These are phyloP conservation scores for Ganoderma lingzhi DNA, from an alignment of 1,284 basidiomycete genomes.

Conservation along the genomic window DNA sequence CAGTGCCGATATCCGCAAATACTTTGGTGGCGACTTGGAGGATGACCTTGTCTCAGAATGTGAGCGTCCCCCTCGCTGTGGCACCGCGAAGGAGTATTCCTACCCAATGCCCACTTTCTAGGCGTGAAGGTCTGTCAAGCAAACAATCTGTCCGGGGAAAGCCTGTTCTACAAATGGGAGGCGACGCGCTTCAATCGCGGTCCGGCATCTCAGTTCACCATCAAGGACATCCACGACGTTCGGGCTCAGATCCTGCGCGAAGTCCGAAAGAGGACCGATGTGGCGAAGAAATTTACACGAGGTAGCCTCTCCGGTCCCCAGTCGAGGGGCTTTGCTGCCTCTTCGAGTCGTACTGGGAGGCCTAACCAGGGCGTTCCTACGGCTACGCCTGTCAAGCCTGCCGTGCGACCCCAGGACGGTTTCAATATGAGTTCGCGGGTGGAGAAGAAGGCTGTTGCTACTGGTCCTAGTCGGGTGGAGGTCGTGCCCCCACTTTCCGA, in stretches of 20 bases:
- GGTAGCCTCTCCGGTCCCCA: constrained; percentile 31
- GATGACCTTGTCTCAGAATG: constrained; percentile 12
- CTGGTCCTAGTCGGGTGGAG: constrained; percentile 49
- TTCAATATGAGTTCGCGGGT: constrained; percentile 21
- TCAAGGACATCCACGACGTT: constrained; percentile 59
- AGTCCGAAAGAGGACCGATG: constrained; percentile 50
- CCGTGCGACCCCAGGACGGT: constrained; percentile 29
- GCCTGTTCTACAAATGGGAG: constrained; percentile 80
- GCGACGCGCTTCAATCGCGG: constrained; percentile 53
- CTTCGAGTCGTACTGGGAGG: constrained; percentile 26
- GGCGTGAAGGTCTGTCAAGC: constrained; percentile 72
- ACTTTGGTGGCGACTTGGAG: constrained; percentile 4
- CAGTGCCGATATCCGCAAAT: neutral
- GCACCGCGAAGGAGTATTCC: neutral
- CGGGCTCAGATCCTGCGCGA: constrained; percentile 63
- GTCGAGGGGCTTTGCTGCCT: constrained; percentile 27
- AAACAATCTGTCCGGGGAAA: constrained; percentile 63
- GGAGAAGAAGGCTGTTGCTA: constrained; percentile 30
- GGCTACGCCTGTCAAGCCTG: constrained; percentile 21
- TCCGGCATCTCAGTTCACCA: constrained; percentile 52
- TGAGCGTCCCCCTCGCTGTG: constrained; percentile 8
- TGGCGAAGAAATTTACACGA: constrained; percentile 45
- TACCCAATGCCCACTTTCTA: constrained; percentile 37
- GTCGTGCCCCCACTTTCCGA: constrained; percentile 57
- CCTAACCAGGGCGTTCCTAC: constrained; percentile 12